Base-by-base conservation (phyloP, 169 alveolate species). In the Plasmodium gonderi region DNA sequence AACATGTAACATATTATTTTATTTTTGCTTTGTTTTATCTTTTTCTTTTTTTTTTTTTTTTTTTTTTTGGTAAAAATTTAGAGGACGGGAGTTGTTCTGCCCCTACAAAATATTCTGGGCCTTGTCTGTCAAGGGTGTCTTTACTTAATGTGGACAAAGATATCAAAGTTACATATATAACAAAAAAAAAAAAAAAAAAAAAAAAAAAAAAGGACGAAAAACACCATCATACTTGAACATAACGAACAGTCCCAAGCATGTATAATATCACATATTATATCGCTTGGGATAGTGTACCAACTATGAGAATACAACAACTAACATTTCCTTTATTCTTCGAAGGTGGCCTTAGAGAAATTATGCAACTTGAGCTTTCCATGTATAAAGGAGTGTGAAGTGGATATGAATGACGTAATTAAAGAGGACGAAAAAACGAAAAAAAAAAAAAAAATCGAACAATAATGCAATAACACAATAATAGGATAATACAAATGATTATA, bases 341-440 rank as follows among this genome's bases (percentile, higher is more conserved):
- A 82, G 93, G 89, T 75, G 47, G 87, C 93, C 7, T 77, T 87
- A 44, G 93, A 87, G 45, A 87, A 87, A 33, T 45, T 87, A 42
- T 87, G 93, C 40, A 75, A 75, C 44, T 29, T 87, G 17, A 51
- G 45, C 26, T 87, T 47, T 12, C 93, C 93, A n/a, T 87, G 93
- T 54, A 33, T 87, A 20, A 9, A 29, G 40, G 67, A 75, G 17
- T 87, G 93, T 26, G 60, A 87, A 23, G 67, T 87, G 33, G 93
- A 87, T 74, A 33, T 36, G 47, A 38, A 23, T n/a, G 93, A 87
- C 51, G 93, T 87, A 87, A 87, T 31, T 17, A 76, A 12, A 23
- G 33, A 38, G 6, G 3, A 36, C 0, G 26, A 68, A 68, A 68
- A 68, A 67, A 1, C n/a, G 3, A 69, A 69, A 69, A 69, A 29